Evolutionary conservation across 768 basidiomycete species (phyloP), one percentile per base, ranked within the genome.

Genomic region (Hericium erinaceus): DNA sequence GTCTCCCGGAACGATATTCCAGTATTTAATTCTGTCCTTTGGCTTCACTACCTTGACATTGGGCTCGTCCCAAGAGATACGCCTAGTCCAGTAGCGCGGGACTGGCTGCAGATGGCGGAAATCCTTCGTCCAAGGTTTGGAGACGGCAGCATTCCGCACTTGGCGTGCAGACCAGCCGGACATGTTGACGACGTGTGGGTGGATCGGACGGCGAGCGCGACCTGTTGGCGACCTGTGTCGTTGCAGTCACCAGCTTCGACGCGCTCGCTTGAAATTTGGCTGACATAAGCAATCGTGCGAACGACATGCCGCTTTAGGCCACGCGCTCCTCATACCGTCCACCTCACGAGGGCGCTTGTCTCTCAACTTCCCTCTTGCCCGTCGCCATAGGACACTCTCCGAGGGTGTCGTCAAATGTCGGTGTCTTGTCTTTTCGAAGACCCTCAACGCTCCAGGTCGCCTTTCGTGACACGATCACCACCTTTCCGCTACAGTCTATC

Each of bases 1-100:
- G 73, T 93, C 91, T 7, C 91, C 91, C 5, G 92, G 89, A 38
- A 90, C 85, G 59, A 93, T 80, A 66, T 92, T 93, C 91, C 91
- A 93, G 66, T 81, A 82, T 68, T 89, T 87, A 54, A 93, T 87
- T 50, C 91, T 77, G 64, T 90, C 85, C 57, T 77, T 76, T 11
- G 80, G 77, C 12, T 78, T 76, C 48, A 80, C 82, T 41, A 79
- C 78, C 67, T 87, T 87, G 55, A 73, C 48, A 10, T 50, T 12
- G 0, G 72, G 61, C 67, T 80, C 79, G 48, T 71, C 69, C 60
- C 73, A 76, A 13, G 74, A 72, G 60, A 66, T 66, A 53, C 76
- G 74, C 64, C 77, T 75, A 55, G 70, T 53, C 76, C 77, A 81
- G 60, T 73, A 71, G 58, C 79, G 78, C n/a, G 85, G 83, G 49